Evolutionary conservation across 805 yeast genomes (phyloP).

Genomic region (Tetrapisispora namnaoensis): DNA sequence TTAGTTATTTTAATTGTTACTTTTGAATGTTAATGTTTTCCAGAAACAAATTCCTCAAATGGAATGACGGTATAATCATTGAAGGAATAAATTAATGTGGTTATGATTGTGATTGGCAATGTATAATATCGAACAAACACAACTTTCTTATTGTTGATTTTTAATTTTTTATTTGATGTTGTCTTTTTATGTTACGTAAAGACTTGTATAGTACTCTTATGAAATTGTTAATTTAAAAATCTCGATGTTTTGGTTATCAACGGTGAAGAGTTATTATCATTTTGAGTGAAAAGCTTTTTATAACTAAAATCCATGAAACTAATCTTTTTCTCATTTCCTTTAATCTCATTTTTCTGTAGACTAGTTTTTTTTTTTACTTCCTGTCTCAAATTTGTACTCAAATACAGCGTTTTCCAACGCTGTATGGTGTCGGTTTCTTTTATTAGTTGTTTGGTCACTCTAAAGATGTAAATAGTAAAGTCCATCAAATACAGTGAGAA

Average conservation of each 20-base stretch:
- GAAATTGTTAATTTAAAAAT: neutral
- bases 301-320: neutral
- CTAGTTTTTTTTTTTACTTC: neutral
- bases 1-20: neutral
- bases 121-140: neutral
- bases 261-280: neutral
- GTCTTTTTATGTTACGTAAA: neutral
- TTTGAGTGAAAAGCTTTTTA: neutral
- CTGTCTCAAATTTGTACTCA: neutral
- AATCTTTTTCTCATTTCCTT: neutral
- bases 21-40: neutral
- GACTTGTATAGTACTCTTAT: neutral
- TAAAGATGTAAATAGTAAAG: neutral
- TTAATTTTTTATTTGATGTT: too few species aligned
- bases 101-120: neutral
- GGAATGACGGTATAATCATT: neutral
- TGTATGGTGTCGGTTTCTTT: neutral
- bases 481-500: conserved; percentile 1
- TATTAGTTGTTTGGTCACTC: neutral
- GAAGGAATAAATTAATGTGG: too few species aligned
- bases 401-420: neutral
- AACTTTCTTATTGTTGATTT: too few species aligned
- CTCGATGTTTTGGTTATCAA: neutral
- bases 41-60: neutral
- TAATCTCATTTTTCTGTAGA: neutral